Conservation (phyloP, 768 basidiomycete genomes). For the Mycena alexandri region DNA sequence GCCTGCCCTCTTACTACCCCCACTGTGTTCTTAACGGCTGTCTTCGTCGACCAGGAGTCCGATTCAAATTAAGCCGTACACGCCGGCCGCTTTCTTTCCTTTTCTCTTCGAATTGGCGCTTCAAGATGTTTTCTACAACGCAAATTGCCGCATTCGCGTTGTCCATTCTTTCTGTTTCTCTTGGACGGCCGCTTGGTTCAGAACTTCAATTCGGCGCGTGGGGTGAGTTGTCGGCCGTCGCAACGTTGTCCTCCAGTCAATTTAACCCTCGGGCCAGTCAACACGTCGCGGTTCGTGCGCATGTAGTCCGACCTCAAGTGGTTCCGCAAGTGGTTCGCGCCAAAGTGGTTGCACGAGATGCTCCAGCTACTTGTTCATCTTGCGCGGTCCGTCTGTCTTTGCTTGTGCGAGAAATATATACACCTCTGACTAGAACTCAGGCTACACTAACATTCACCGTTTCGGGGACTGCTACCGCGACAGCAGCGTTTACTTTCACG, state of each 20-base stretch:
- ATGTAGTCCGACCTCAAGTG: neutral
- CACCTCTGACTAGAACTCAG: slow-evolving; percentile 2
- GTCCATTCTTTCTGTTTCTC: slow-evolving; percentile 7
- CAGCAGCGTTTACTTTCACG: slow-evolving; percentile 21
- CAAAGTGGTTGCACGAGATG: slow-evolving; percentile 7
- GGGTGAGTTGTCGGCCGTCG: neutral
- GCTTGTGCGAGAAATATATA: neutral
- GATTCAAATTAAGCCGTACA: neutral
- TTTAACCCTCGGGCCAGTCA: neutral
- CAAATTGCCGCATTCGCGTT: slow-evolving; percentile 10
- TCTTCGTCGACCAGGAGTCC: slow-evolving; percentile 25
- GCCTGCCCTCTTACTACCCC: neutral
- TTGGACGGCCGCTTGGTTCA: slow-evolving; percentile 10
- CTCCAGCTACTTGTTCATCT: slow-evolving; percentile 3
- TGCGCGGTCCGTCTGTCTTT: slow-evolving; percentile 15
- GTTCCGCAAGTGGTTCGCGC: slow-evolving; percentile 18
- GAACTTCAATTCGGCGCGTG: neutral
- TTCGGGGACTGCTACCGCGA: slow-evolving; percentile 25
- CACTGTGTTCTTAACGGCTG: slow-evolving; percentile 11
- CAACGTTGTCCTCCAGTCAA: neutral
- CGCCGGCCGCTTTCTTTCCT: neutral
- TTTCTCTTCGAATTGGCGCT: neutral
- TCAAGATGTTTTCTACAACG: slow-evolving; percentile 25
- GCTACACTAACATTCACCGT: slow-evolving; percentile 19
- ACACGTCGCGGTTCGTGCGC: neutral